Evolutionary conservation across 140 eudicot genomes (phyloP).

Genomic region (Stevia rebaudiana): DNA sequence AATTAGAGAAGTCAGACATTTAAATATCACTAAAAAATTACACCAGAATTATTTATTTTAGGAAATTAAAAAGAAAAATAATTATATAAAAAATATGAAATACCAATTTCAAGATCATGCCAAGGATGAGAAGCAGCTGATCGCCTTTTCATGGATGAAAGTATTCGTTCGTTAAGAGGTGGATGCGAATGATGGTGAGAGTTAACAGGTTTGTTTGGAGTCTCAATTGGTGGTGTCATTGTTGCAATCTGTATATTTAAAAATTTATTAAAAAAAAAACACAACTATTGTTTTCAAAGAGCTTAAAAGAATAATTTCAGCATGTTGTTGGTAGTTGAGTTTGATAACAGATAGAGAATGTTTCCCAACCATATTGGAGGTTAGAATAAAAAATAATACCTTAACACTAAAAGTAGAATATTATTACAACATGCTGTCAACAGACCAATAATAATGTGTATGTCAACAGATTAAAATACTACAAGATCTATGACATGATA

Average conservation of each 20-base stretch:
- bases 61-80: background rate
- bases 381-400: background rate
- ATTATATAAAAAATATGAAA: background rate
- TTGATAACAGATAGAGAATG: background rate
- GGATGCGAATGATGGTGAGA: conserved; percentile 30
- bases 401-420: background rate
- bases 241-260: conserved; percentile 27
- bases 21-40: conserved; percentile 1
- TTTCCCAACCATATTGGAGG: background rate
- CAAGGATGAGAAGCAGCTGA: conserved; percentile 75
- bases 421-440: conserved; percentile 4
- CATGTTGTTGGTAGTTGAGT: background rate
- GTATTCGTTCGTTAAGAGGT: conserved; percentile 62
- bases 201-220: conserved; percentile 28
- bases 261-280: background rate
- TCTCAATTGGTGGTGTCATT: conserved; percentile 49
- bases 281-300: background rate
- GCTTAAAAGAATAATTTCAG: background rate
- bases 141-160: conserved; percentile 59
- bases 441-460: background rate
- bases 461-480: background rate
- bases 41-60: background rate
- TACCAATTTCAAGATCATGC: conserved; percentile 76
- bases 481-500: conserved; percentile 6
- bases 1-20: conserved; percentile 1